phyloP scores from a whole-genome alignment of 2,329 filamentous ascomycete genomes.

The Aspergillus sp. region DNA sequence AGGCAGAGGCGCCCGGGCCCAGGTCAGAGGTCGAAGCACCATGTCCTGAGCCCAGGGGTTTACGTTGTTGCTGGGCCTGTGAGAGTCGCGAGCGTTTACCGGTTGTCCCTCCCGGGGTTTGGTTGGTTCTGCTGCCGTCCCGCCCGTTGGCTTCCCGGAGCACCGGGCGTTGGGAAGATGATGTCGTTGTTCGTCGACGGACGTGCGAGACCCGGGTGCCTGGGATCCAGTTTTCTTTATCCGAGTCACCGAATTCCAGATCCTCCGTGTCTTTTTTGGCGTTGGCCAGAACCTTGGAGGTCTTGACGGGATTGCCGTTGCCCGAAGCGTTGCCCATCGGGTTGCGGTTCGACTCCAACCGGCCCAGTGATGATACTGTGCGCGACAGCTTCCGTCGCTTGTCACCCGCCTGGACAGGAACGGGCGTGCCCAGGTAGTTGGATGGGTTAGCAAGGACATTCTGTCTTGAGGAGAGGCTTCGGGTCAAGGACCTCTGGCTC shows the following conservation, averaged over 20 bases:
- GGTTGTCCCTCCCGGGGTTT: slow-evolving; percentile 11
- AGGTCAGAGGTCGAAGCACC: slow-evolving; percentile 35
- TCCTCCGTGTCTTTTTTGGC: slow-evolving; percentile 29
- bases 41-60: slow-evolving; percentile 2
- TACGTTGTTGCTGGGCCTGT: slow-evolving; percentile 13
- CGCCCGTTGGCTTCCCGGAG: slow-evolving; percentile 37
- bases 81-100: slow-evolving; percentile 22
- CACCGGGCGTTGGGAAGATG: slow-evolving; percentile 29
- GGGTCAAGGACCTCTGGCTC: slow-evolving; percentile 46
- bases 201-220: slow-evolving; percentile 37
- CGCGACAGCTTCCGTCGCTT: slow-evolving; percentile 59
- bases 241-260: slow-evolving; percentile 59
- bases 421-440: slow-evolving; percentile 42
- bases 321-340: slow-evolving; percentile 31
- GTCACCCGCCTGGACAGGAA: slow-evolving; percentile 33
- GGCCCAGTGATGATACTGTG: slow-evolving; percentile 54
- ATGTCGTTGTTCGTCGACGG: slow-evolving; percentile 25
- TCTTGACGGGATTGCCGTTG: slow-evolving; percentile 19
- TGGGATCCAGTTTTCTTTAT: slow-evolving; percentile 84
- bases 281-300: slow-evolving; percentile 13
- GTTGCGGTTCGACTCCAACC: slow-evolving; percentile 45
- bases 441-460: slow-evolving; percentile 24
- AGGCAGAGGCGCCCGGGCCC: slow-evolving; percentile 60
- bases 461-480: slow-evolving; percentile 50
- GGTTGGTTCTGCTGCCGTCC: slow-evolving; percentile 13